These are phyloP conservation scores for Colletotrichum sojae DNA, from an alignment of 2,329 filamentous ascomycete genomes.

Conservation along the genomic window DNA sequence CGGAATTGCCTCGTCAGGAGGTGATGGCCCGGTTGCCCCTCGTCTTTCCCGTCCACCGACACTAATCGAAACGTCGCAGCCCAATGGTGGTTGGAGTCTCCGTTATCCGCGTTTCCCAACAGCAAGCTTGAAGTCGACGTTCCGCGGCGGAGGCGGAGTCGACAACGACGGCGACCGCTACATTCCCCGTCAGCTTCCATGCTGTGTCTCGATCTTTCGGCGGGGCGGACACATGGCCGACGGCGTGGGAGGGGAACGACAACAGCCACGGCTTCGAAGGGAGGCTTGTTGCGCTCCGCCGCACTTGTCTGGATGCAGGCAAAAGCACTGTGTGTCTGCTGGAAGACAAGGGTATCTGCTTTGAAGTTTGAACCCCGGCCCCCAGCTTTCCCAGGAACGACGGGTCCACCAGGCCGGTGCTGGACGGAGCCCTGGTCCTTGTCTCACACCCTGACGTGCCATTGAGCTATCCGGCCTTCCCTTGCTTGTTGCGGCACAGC, in stretches of 20 bases:
- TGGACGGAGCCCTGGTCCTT: conserved; percentile 35
- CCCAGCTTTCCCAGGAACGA: conserved; percentile 39
- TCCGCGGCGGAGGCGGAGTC: not conserved
- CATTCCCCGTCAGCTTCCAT: conserved; percentile 3
- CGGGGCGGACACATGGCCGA: conserved; percentile 28
- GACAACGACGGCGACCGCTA: conserved; percentile 1
- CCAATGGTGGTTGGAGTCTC: not conserved
- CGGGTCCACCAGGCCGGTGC: conserved; percentile 36
- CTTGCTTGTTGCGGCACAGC: conserved; percentile 41
- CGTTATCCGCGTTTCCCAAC: not conserved
- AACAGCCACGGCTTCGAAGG: conserved; percentile 28
- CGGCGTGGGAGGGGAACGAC: conserved; percentile 12
- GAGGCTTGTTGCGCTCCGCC: conserved; percentile 33
- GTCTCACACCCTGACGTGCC: conserved; percentile 36
- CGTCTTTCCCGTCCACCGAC: not conserved
- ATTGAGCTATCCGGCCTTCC: conserved; percentile 38
- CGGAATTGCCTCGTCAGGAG: not conserved
- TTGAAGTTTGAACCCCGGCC: conserved; percentile 33
- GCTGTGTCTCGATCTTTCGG: conserved; percentile 16
- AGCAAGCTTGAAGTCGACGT: conserved; percentile 3
- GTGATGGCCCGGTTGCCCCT: not conserved
- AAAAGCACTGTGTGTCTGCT: conserved; percentile 30
- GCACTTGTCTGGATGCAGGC: conserved; percentile 33
- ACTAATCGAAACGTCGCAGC: conserved; percentile 2
- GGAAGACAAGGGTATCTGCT: conserved; percentile 20